Evolutionary conservation across 2,329 filamentous ascomycete genomes (phyloP).

Genomic region (Byssochlamys sp.): DNA sequence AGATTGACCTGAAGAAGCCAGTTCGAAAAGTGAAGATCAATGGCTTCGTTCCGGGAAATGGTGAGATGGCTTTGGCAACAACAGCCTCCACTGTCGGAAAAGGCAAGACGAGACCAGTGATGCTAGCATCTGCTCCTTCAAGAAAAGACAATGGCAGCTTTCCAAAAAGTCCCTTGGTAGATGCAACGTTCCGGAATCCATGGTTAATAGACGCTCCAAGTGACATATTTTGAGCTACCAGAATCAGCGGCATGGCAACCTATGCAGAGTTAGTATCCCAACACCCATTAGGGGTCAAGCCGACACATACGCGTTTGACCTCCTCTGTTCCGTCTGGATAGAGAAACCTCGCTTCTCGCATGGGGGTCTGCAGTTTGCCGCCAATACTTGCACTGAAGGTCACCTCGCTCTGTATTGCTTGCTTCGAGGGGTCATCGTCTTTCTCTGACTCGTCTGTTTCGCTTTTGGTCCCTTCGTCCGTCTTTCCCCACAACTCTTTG

Average conservation of each 20-base stretch:
- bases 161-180: constrained; percentile 18
- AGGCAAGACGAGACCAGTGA: constrained; percentile 24
- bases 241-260: constrained; percentile 20
- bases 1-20: constrained; percentile 19
- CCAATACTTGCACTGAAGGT: constrained; percentile 23
- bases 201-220: constrained; percentile 25
- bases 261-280: constrained; percentile 11
- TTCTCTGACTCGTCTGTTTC: constrained; percentile 8
- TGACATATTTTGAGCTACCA: constrained; percentile 20
- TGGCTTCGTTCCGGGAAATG: constrained; percentile 23
- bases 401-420: constrained; percentile 15
- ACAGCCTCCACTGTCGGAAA: constrained; percentile 18
- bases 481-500: constrained; percentile 9
- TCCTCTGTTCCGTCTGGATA: constrained; percentile 18
- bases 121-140: constrained; percentile 19
- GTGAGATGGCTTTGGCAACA: constrained; percentile 21
- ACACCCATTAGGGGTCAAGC: background rate
- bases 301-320: constrained; percentile 16
- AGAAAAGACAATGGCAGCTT: constrained; percentile 23
- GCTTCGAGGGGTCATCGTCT: constrained; percentile 3
- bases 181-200: constrained; percentile 17
- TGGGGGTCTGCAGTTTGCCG: constrained; percentile 19
- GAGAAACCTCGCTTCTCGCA: constrained; percentile 14
- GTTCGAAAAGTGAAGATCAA: constrained; percentile 22
- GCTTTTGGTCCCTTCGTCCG: constrained; percentile 12